Base-by-base conservation (phyloP, 2,329 filamentous ascomycete species). In the Rutstroemia sp. region DNA sequence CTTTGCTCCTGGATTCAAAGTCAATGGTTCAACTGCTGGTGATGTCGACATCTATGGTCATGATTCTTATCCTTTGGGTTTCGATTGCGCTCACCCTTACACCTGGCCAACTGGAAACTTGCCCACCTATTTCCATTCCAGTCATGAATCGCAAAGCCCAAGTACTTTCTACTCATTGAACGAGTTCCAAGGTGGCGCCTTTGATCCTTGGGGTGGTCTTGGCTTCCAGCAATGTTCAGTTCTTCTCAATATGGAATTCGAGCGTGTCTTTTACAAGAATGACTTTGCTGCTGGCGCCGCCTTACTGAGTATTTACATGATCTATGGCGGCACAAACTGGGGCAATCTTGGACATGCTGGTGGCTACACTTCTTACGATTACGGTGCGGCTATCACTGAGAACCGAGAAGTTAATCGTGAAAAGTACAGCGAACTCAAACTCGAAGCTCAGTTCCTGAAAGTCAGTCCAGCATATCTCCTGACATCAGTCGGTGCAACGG, bases 181-280 rank as follows among this genome's bases (percentile, higher is more conserved):
- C 44, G 64, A 85, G 74, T 87, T 86, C 61, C 85, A 90, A 75
- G 86, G 80, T 1, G 87, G 87, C 21, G 76, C 83, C 0, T 90
- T 86, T 59, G 87, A 90, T 66, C 82, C 84, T 0, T 92, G 87
- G 80, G 89, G 87, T 49, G 88, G 87, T 16, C 72, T 75, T 14
- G 86, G 87, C 0, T 88, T 88, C 50, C 82, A 81, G 2, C 74
- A 83, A 56, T 94, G 90, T 63, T 74, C 79, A 4, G 72, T 75
- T 2, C 75, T 92, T 3, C 73, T 88, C 4, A 87, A 87, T 59
- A 75, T 84, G n/a, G 86, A 91, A 62, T 90, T 90, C 60, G 82
- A 87, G 59, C 76, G 88, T 16, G 84, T 94, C 0, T 90, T 91
- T 66, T 88, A 90, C 70, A 92, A 92, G 76, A 89, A 90, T 62